Percentiles rank a stretch among this genome's conserved stretches.
Conservation (phyloP, 257 asterid genomes). For the Penstemon eatonii region DNA sequence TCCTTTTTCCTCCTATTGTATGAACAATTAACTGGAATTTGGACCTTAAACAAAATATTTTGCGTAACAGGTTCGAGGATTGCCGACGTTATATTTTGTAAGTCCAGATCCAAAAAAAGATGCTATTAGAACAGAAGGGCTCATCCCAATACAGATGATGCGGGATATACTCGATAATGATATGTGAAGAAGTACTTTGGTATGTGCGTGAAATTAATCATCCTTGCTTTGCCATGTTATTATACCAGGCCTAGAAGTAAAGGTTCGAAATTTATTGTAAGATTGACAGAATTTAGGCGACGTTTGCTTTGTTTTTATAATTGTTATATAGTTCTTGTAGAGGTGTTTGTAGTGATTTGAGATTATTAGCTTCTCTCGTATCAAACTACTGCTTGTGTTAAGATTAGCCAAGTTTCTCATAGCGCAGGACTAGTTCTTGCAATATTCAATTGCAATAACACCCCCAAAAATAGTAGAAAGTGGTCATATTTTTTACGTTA, state of each 20-base stretch:
- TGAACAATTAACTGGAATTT: background rate
- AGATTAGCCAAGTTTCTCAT: too few species aligned
- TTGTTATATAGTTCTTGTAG: background rate
- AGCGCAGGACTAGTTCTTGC: too few species aligned
- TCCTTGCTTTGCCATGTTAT: conserved; percentile 2
- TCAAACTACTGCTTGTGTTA: background rate
- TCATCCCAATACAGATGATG: conserved; percentile 90
- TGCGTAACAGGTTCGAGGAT: conserved; percentile 78
- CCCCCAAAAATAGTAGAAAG: too few species aligned
- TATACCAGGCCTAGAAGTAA: conserved; percentile 1
- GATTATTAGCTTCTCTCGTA: background rate
- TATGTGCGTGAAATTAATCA: background rate
- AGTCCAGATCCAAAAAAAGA: conserved; percentile 89
- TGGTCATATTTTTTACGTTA: too few species aligned
- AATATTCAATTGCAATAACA: too few species aligned
- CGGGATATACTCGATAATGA: conserved; percentile 80
- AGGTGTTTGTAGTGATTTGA: background rate
- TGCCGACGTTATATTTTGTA: conserved; percentile 84
- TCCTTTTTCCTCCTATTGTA: background rate
- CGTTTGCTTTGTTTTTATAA: background rate
- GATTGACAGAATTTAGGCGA: conserved; percentile 20
- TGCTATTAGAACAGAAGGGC: conserved; percentile 96
- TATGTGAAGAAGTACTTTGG: conserved; percentile 41
- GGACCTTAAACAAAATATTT: background rate
- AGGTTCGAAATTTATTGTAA: conserved; percentile 8